Conservation (phyloP, 1,139 yeast species). For the Candida pseudocylindracea region DNA sequence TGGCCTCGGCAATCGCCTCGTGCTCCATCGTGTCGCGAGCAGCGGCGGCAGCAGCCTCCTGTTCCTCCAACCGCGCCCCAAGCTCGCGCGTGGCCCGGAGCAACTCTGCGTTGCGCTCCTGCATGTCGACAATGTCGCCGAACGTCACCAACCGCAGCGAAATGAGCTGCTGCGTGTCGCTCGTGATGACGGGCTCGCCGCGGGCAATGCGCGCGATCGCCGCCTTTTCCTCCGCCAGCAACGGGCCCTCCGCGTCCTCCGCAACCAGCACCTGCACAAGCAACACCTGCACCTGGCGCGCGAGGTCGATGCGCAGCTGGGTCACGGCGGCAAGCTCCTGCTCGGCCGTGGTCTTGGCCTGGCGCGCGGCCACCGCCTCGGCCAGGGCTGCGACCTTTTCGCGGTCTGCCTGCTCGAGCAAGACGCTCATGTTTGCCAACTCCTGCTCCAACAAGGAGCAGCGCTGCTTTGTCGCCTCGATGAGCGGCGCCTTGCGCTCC, state of each 20-base stretch:
- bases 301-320: conserved; percentile 46
- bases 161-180: conserved; percentile 54
- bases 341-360: conserved; percentile 14
- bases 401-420: conserved; percentile 13
- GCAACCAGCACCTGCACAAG: conserved; percentile 44
- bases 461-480: conserved; percentile 43
- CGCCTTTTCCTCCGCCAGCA: conserved; percentile 31
- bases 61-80: conserved; percentile 43
- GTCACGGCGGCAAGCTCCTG: conserved; percentile 20
- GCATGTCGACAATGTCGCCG: conserved; percentile 41
- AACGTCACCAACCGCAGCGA: conserved; percentile 57
- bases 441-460: conserved; percentile 19
- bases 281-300: conserved; percentile 57
- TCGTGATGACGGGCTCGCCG: conserved; percentile 9
- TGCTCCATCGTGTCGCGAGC: conserved; percentile 21
- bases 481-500: conserved; percentile 60
- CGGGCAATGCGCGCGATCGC: conserved; percentile 24
- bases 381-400: conserved; percentile 20
- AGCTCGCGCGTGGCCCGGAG: conserved; percentile 44
- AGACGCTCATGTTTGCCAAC: conserved; percentile 16
- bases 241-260: conserved; percentile 26
- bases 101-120: conserved; percentile 52
- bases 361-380: conserved; percentile 12
- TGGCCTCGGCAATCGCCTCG: conserved; percentile 11
- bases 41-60: conserved; percentile 32